Evolutionary conservation across 2,329 filamentous ascomycete species (phyloP).

Genomic region (Fusarium dimerum): DNA sequence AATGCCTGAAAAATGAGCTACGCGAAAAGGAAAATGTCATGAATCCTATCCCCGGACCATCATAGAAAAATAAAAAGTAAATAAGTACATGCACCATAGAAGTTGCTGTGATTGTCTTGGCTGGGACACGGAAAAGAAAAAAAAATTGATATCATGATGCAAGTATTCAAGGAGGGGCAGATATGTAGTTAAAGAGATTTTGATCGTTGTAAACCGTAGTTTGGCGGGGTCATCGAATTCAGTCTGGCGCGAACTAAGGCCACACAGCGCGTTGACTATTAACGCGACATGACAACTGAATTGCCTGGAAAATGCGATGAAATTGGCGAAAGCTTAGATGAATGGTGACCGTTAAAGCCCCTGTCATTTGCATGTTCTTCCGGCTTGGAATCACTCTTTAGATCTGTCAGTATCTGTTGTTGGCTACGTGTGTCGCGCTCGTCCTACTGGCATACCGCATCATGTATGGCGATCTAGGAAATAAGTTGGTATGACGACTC

Average conservation of each 20-base stretch:
- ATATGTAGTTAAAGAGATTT: conserved; percentile 10
- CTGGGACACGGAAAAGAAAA: neutral
- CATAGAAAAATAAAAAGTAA: conserved; percentile 28
- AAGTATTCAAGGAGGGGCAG: conserved; percentile 19
- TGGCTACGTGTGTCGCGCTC: too few species aligned
- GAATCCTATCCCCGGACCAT: conserved; percentile 22
- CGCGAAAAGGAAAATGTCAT: conserved; percentile 26
- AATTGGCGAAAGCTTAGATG: neutral
- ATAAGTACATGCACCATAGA: conserved; percentile 1
- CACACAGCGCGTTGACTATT: conserved; percentile 12
- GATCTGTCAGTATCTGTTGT: too few species aligned
- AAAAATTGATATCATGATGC: neutral
- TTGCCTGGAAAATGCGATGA: neutral
- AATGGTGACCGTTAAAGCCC: neutral
- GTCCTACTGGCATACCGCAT: conserved; percentile 2
- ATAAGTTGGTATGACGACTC: conserved; percentile 67
- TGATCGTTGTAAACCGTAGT: conserved; percentile 27
- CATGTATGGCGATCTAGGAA: conserved; percentile 88
- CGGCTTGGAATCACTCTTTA: too few species aligned
- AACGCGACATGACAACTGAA: neutral
- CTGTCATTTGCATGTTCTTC: neutral
- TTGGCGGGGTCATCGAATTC: conserved; percentile 28
- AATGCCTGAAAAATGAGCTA: conserved; percentile 26
- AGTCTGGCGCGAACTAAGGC: conserved; percentile 14
- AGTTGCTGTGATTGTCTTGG: neutral